phyloP scores from a whole-genome alignment of 192 early-diverging fungal genomes.

The Jimgerdemannia lactiflua region DNA sequence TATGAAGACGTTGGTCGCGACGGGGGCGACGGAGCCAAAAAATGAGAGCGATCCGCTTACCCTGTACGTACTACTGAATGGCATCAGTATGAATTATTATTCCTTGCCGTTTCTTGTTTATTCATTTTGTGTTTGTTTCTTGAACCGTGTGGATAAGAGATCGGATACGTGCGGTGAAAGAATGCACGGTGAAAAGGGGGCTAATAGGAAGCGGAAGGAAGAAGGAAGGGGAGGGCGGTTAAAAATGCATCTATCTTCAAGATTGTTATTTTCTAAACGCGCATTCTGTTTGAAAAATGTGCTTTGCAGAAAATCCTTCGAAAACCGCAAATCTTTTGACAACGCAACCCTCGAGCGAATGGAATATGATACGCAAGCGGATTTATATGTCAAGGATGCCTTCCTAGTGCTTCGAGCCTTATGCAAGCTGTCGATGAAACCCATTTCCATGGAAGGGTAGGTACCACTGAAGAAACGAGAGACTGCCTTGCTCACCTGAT shows the following conservation, averaged over 20 bases:
- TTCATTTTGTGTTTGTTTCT: not conserved
- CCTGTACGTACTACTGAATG: not conserved
- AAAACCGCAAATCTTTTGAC: conserved; percentile 19
- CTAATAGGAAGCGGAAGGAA: too few relatives aligned
- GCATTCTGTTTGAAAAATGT: not conserved
- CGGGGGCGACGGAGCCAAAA: not conserved
- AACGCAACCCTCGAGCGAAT: conserved; percentile 9
- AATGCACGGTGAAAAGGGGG: too few relatives aligned
- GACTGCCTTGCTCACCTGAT: not conserved
- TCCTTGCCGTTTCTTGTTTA: not conserved
- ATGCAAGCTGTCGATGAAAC: conserved; percentile 88
- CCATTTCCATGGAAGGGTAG: conserved; percentile 60
- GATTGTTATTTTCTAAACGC: too few relatives aligned
- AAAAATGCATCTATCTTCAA: too few relatives aligned
- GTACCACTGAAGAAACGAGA: not conserved
- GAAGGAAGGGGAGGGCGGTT: too few relatives aligned
- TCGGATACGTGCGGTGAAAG: too few relatives aligned
- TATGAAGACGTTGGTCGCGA: not conserved
- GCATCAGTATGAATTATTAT: not conserved
- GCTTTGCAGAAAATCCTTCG: not conserved
- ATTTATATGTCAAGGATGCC: conserved; percentile 60
- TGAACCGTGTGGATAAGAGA: not conserved
- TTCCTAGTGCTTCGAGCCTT: conserved; percentile 84
- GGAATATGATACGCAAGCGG: conserved; percentile 18
- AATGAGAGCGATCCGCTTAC: not conserved